A percentile compares a stretch with the other conserved stretches of the same genome.
These are phyloP conservation scores for Fusarium sororula DNA, from an alignment of 2,329 filamentous ascomycete species.

Conservation along the genomic window DNA sequence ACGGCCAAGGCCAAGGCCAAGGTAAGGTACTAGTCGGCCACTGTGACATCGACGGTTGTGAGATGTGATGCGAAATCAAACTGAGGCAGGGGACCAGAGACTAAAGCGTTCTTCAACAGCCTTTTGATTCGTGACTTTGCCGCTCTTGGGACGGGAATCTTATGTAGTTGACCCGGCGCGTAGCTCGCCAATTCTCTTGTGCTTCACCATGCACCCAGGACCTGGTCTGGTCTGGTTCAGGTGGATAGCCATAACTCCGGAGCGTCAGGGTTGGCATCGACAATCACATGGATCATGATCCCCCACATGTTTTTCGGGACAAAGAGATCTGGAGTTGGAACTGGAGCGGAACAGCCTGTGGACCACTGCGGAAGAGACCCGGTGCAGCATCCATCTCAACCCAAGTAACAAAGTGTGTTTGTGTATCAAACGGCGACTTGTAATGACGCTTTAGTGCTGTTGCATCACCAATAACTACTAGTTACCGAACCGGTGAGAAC, in stretches of 20 bases:
- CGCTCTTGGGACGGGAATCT: neutral
- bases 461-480: neutral
- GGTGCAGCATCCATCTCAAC: neutral
- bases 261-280: conserved; percentile 29
- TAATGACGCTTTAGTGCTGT: conserved; percentile 1
- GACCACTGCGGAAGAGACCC: conserved; percentile 7
- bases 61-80: neutral
- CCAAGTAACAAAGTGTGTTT: neutral
- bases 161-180: neutral
- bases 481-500: neutral
- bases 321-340: conserved; percentile 7
- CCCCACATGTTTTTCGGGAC: conserved; percentile 29
- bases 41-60: conserved; percentile 1
- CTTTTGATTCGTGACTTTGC: conserved; percentile 3
- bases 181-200: neutral
- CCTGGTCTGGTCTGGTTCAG: neutral
- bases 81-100: neutral
- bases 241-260: conserved; percentile 3
- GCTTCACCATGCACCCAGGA: neutral
- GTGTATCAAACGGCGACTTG: conserved; percentile 13
- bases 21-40: neutral
- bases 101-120: neutral
- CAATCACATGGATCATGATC: conserved; percentile 28
- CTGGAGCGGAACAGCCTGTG: conserved; percentile 11
- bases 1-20: neutral